These are phyloP conservation scores for Hyaloscypha finlandica DNA, from an alignment of 495 filamentous ascomycete genomes.

Conservation along the genomic window DNA sequence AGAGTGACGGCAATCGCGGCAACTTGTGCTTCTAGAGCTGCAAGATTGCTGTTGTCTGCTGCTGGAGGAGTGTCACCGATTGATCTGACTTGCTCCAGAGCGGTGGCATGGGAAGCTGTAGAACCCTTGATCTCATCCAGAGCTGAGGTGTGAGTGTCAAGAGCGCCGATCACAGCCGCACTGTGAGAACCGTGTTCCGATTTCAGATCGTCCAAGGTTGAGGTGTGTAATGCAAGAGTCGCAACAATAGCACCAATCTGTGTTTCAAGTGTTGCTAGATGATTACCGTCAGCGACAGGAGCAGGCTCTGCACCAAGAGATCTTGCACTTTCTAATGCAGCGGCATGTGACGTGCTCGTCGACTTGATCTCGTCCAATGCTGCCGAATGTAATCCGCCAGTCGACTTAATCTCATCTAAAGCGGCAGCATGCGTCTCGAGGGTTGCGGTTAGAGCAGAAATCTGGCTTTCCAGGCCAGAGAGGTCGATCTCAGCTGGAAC, in stretches of 20 bases:
- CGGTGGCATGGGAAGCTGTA: not conserved
- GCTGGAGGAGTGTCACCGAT: not conserved
- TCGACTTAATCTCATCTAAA: constrained; percentile 1
- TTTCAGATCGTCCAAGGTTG: not conserved
- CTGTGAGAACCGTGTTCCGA: not conserved
- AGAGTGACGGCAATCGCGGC: constrained; percentile 1
- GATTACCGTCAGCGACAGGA: not conserved
- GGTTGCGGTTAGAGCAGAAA: not conserved
- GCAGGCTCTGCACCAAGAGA: constrained; percentile 7
- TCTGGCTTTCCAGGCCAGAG: not conserved
- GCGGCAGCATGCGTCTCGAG: not conserved
- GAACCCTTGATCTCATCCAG: constrained; percentile 20
- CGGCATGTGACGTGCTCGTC: not conserved
- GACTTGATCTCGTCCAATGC: constrained; percentile 4
- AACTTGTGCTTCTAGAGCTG: not conserved
- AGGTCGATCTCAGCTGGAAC: not conserved
- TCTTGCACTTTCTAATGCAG: not conserved
- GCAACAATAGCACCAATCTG: constrained; percentile 2
- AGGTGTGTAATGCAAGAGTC: not conserved
- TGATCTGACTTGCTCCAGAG: not conserved
- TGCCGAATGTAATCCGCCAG: not conserved
- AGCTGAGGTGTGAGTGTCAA: constrained; percentile 5
- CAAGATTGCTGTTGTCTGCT: not conserved
- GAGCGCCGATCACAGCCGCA: constrained; percentile 3
- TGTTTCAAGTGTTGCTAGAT: not conserved